Base-by-base conservation (phyloP, 805 yeast species). In the Nakazawaea peltata region DNA sequence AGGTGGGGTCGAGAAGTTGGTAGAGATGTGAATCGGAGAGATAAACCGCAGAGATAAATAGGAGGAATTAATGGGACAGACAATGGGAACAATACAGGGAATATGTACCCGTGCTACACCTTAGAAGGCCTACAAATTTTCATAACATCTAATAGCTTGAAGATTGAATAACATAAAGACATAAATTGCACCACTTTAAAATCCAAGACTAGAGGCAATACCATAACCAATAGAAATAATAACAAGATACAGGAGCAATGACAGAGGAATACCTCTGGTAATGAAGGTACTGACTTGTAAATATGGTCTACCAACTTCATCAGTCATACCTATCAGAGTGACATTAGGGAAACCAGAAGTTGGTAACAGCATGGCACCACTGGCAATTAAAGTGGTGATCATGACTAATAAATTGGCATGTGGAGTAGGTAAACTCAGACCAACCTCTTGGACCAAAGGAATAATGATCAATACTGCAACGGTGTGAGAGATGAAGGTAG, bases 331-430 rank as follows among this genome's bases (percentile, higher is more conserved):
- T 44, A 70, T 70, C 11, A 75, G 75, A n/a, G 74, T 70, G 14
- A 68, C 71, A 46, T 69, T 70, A 15, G 77, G 77, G 56, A 70
- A 70, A 3, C 77, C 77, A 2, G 74, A 68, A 4, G 72, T 67
- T 8, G 75, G 75, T 37, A 70, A 57, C 9, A 72, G 74, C 77
- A 70, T 70, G 17, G 75, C 77, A n/a, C 69, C 61, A 7, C 74
- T 68, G 19, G 74, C 69, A 36, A 70, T 59, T 39, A 70, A 55
- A 6, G 73, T 66, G 44, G 67, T 65, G 16, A 64, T 63, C 66
- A 70, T 66, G 34, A 70, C 64, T 45, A 70, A 57, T 36, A 70
- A 48, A 39, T 62, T 51, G 24, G 73, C 71, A 39, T 67, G 74
- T 11, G 69, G 68, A 9, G 56, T 57, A 16, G 64, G 61, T 51